These are phyloP conservation scores for Umbilicus rupestris DNA, from an alignment of 164 flowering plant genomes.

Conservation along the genomic window DNA sequence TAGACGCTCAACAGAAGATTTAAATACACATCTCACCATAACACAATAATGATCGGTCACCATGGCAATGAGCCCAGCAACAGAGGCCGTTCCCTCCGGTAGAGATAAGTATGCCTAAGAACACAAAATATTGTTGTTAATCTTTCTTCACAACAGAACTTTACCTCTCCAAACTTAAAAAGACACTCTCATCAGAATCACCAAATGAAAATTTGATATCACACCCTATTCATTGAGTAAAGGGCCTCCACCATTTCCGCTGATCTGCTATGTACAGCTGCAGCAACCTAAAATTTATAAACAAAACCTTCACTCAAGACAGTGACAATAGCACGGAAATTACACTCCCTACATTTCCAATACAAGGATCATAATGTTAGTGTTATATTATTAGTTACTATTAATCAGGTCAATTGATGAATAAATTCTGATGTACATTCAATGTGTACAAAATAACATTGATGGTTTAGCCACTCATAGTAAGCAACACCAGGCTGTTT, in stretches of 20 bases:
- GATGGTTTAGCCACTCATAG: not conserved
- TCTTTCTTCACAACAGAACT: not conserved
- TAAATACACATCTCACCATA: constrained; percentile 30
- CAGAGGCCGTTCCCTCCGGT: constrained; percentile 70
- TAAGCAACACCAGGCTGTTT: not conserved
- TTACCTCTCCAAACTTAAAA: not conserved
- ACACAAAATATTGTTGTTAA: not conserved
- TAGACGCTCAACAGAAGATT: not conserved
- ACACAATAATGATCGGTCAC: constrained; percentile 69
- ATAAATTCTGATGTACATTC: not conserved
- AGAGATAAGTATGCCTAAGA: constrained; percentile 69
- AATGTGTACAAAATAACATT: not conserved
- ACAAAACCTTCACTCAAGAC: constrained; percentile 3
- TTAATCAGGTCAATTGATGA: not conserved
- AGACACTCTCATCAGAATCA: not conserved
- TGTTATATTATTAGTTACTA: not conserved
- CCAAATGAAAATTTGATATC: constrained; percentile 6
- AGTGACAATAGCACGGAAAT: not conserved
- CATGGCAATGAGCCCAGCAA: constrained; percentile 66
- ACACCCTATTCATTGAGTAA: constrained; percentile 61
- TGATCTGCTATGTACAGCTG: constrained; percentile 45
- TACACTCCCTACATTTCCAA: not conserved
- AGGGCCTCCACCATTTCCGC: constrained; percentile 73
- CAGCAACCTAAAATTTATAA: constrained; percentile 39
- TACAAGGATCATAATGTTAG: not conserved